Base-by-base conservation (phyloP, 371 early-diverging fungal species). In the Mucor irregularis region DNA sequence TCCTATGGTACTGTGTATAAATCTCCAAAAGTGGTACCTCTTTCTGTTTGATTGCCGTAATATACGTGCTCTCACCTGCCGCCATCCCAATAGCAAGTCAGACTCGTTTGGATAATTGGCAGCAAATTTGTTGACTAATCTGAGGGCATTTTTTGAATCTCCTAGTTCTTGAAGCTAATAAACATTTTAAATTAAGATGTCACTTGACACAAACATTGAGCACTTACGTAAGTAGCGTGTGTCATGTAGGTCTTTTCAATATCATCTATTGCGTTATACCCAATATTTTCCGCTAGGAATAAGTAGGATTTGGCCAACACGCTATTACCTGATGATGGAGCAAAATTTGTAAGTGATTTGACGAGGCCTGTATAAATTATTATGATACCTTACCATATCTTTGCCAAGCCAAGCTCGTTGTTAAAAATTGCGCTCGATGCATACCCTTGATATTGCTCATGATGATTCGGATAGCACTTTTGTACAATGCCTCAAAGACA, bases 71-170 rank as follows among this genome's bases (percentile, higher is more conserved):
- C 37, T 35, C 7, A 49, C 26, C 10, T 70, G 66, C 38, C 51
- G 67, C 73, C 73, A 72, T n/a, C 49, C 47, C 21, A 76, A 14
- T 4, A 68, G 53, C 30, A 64, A 42, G 10, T 54, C 59, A n/a
- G 63, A 59, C 43, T 63, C 61, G 19, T 58, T 61, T 8, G 56
- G 58, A 21, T 68, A 68, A n/a, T 54, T 38, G 3, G 44, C 53
- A 4, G 48, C 25, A 45, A 64, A 72, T 0, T 30, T 17, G 6
- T 58, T 48, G 13, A 76, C 19, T 5, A 58, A 21, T 17, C 54
- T 40, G n/a, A 68, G 35, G 4, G 73, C 70, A 19, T 49, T 40
- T 29, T 68, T 38, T 30, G 64, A 59, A 30, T 68, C 38, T 3
- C 73, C 76, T n/a, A 53, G 38, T 2, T 43, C 37, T 14, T 64